Evolutionary conservation across 768 basidiomycete genomes (phyloP), one percentile per base, ranked within the genome.

Genomic region (Lactarius akahatsu): DNA sequence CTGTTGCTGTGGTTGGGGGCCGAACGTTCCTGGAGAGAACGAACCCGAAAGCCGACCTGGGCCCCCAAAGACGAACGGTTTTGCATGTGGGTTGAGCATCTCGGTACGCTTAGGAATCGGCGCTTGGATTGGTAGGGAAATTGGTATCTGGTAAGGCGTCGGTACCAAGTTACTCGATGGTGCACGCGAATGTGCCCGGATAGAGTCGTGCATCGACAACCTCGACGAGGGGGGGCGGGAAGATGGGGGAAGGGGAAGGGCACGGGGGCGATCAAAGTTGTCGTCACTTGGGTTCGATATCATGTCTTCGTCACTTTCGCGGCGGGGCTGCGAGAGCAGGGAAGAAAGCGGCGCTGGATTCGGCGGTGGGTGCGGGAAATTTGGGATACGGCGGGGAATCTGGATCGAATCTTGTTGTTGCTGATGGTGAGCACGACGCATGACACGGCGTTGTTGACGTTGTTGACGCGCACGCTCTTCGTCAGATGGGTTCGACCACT

Each of bases 401-500:
- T 90, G 88, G 1, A 80, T 73, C 63, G 62, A 28, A 2, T 67
- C 57, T 38, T 60, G 62, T 32, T 62, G 66, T 5, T 83, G 83
- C 20, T 79, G 82, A 13, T 75, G 71, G 77, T 78, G 68, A 72
- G 76, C 70, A 23, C 85, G 84, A 41, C 84, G 84, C 64, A 85
- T 73, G 64, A 84, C 75, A 45, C 89, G 86, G 55, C 88, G 85
- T 52, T 88, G 85, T 55, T 84, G 76, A 36, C 90, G 85, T 36
- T 82, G 77, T 68, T 86, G 86, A 26, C 91, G 85, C 4, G 89
- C 91, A 34, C 88, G 84, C 73, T 94, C 92, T 76, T 94, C 92
- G 72, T 94, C 92, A 30, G 92, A 94, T 20, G 92, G 92, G 72
- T 94, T 94, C 28, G 92, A 94, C 84, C 85, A 94, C 77, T 94